phyloP scores from a whole-genome alignment of 768 basidiomycete genomes.

The Phanerodontia chrysosporium region DNA sequence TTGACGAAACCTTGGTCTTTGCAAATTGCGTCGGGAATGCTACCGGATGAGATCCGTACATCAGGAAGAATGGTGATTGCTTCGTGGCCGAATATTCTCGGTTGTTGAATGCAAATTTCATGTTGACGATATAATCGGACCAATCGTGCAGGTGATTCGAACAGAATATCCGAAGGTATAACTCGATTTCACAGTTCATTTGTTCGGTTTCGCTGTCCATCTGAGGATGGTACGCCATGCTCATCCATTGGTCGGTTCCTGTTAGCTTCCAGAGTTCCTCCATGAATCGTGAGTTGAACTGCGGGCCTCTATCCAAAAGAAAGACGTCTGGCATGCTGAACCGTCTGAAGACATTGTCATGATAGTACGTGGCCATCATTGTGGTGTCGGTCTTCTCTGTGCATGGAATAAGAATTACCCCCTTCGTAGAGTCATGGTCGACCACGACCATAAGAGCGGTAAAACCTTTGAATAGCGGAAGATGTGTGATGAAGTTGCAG shows the following conservation, averaged over 20 bases:
- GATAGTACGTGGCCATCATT: neutral
- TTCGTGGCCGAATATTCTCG: slow-evolving; percentile 17
- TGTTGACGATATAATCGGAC: neutral
- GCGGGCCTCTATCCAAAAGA: slow-evolving; percentile 9
- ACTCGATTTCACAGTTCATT: slow-evolving; percentile 29
- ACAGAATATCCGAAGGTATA: slow-evolving; percentile 24
- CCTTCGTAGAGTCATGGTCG: neutral
- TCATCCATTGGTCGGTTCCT: slow-evolving; percentile 15
- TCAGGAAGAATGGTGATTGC: slow-evolving; percentile 7
- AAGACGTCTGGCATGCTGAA: slow-evolving; percentile 7
- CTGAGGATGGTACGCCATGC: slow-evolving; percentile 32
- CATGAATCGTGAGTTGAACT: neutral
- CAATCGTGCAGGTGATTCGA: neutral
- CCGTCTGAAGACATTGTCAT: neutral
- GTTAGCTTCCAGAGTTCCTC: neutral
- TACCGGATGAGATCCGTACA: slow-evolving; percentile 16
- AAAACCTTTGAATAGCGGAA: slow-evolving; percentile 9
- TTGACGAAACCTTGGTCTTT: neutral
- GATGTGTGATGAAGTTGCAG: slow-evolving; percentile 22
- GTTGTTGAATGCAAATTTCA: neutral
- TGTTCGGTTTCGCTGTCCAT: slow-evolving; percentile 33
- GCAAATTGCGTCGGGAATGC: neutral
- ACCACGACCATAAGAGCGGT: neutral
- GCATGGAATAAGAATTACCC: slow-evolving; percentile 26
- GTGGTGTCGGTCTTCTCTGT: slow-evolving; percentile 26